Percentiles rank a stretch among this genome's conserved stretches.
These are phyloP conservation scores for Alopecurus myosuroides DNA, from an alignment of 176 grass and related monocot genomes.

Conservation along the genomic window DNA sequence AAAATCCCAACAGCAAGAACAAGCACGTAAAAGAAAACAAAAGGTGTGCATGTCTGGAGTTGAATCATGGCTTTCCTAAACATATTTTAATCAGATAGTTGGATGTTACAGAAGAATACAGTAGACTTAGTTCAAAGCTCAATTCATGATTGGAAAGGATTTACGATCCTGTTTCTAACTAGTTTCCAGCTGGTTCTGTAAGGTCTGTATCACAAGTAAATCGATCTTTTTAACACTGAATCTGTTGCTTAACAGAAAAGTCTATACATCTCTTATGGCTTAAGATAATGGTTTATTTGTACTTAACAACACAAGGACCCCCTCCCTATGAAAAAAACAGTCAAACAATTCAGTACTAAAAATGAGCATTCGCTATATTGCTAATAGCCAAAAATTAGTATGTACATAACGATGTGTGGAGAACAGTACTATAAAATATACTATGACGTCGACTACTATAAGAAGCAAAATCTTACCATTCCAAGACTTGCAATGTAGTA, in stretches of 20 bases:
- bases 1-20: not conserved
- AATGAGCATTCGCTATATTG: not conserved
- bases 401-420: not conserved
- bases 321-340: not conserved
- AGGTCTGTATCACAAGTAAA: not conserved
- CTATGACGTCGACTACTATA: not conserved
- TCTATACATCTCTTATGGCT: not conserved
- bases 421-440: not conserved
- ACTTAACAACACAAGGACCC: not conserved
- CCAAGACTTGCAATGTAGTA: too few relatives aligned
- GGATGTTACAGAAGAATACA: not conserved
- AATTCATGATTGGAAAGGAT: not conserved
- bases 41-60: not conserved
- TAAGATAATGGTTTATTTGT: not conserved
- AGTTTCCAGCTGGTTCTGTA: not conserved
- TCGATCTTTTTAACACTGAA: not conserved
- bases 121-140: not conserved
- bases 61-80: not conserved
- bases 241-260: not conserved
- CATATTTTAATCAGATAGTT: not conserved
- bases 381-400: not conserved
- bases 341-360: not conserved
- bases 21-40: not conserved
- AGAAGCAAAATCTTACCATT: conserved; percentile 65
- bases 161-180: not conserved